Evolutionary conservation across 768 basidiomycete genomes (phyloP), one percentile per base, ranked within the genome.

Genomic region (Termitomyces sp.): DNA sequence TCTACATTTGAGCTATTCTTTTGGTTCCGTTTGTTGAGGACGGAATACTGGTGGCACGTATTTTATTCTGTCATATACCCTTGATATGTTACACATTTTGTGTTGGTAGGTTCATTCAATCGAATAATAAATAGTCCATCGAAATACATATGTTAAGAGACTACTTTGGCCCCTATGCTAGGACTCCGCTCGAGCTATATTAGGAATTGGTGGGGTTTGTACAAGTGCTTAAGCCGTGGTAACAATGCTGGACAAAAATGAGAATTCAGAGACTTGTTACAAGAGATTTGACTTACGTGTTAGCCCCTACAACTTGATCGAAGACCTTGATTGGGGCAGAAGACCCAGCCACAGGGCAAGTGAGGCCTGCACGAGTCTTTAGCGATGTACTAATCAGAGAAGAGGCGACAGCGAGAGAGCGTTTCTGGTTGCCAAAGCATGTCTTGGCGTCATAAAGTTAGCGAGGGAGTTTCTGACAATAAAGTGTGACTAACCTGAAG

Each of bases 401-500:
- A 4, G 62, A 51, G 28, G 46, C 29, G 12, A 48, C 36, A 29
- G 56, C 34, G 7, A 62, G 45, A 51, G 62, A 62, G 24, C 62
- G 62, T 31, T 62, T 60, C 36, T 50, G 51, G 39, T 61, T 57
- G 51, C 62, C 63, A 48, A 69, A 69, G 37, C 63, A 69, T n/a
- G 64, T 67, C 64, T 66, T 69, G 50, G 7, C 36, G 53, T 22
- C 9, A 39, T 20, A 31, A 5, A 2, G 24, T 60, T 31, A 56
- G 37, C 33, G 15, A 24, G 10, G 31, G 13, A 31, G 16, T 33
- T 29, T 50, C 26, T 9, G 16, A 34, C 39, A 16, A 49, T 9
- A 10, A 50, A 22, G n/a, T 46, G 61, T 60, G 34, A 24, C 15
- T 8, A 36, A 70, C 72, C 68, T 73, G 64, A 64, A 72, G 65